Base-by-base conservation (phyloP, 805 yeast species). In the Zygosaccharomyces rouxii region DNA sequence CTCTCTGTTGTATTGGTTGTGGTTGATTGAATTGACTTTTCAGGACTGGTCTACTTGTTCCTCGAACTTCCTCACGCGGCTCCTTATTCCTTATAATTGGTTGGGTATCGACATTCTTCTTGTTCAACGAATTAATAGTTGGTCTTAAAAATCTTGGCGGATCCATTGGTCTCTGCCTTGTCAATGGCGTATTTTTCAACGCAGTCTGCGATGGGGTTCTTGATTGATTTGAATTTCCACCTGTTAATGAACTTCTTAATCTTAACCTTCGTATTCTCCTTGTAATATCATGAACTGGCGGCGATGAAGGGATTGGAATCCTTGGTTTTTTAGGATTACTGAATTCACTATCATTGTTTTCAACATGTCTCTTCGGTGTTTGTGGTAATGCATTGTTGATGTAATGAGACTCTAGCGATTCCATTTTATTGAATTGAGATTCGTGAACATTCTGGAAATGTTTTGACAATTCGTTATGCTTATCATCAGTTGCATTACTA, bases 361-460 rank as follows among this genome's bases (percentile, higher is more conserved):
- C 19, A 10, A 39, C 42, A 19, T 44, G 44, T 29, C 54, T 49
- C 35, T 46, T 48, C 18, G 58, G 55, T 7, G 60, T 51, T 21
- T 16, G 42, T 30, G 52, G 48, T 3, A 31, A 16, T 6, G 18
- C 23, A 10, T 3, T 16, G 19, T 33, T 33, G 26, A 69, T 62
- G 42, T 67, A 68, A 51, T 69, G 71, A 0, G 56, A 41, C 1
- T 64, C 63, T 10, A 69, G 57, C 1, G 71, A 64, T 14, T 68
- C 70, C 68, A 68, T 59, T 44, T 53, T 55, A 13, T 57, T 50
- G 51, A 68, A 68, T 44, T 60, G 57, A 11, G 55, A 25, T 23
- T 58, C 49, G 48, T 62, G 67, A 2, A 52, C 46, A 2, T 55
- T 23, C 40, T 60, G 58, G 44, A 52, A 62, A 26, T 28, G 51